Base-by-base conservation (phyloP, 345 rosid genomes). In the Punica granatum region DNA sequence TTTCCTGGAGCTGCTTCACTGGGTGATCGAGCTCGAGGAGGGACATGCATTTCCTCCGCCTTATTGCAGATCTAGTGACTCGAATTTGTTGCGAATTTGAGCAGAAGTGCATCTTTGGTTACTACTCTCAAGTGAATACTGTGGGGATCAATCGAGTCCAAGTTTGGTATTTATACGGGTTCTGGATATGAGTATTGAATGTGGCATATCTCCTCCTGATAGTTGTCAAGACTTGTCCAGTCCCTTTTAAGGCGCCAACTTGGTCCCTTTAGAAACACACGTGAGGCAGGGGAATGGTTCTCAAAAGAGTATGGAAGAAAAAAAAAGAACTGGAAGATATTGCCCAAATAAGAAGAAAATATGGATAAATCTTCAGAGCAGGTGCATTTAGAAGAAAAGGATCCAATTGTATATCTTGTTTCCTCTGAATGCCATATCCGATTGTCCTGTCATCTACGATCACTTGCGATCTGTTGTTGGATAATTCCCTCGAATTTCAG, bases 1-100 rank as follows among this genome's bases (percentile, higher is more conserved):
- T n/a, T n/a, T n/a, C n/a, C n/a, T n/a, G n/a, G n/a, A 58, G 44
- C 42, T 46, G 60, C 66, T 39, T 61, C 69, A 46, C 63, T 41
- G 59, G 35, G 41, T 60, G 56, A 43, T 35, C 64, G 32, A 28
- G 25, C 61, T 54, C 30, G 61, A 37, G 58, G 28, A 43, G 41
- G 15, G 46, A 26, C 67, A 42, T 39, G 26, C 13, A 32, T 33
- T 34, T 54, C 37, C 62, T 66, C 42, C 31, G 43, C 34, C 66
- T 28, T 4, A 11, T 39, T 36, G 63, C 65, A 34, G 43, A 23
- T 26, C n/a, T 44, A n/a, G 48, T 19, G 63, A 58, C 63, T 37
- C 31, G 28, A 51, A 51, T 51, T 28, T 51, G 58, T 23, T 3
- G n/a, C 25, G 23, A 51, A 51, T 23, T 2, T 51, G 30, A n/a